Base-by-base conservation (phyloP, 1,284 basidiomycete species). In the Fomitopsis betulina region DNA sequence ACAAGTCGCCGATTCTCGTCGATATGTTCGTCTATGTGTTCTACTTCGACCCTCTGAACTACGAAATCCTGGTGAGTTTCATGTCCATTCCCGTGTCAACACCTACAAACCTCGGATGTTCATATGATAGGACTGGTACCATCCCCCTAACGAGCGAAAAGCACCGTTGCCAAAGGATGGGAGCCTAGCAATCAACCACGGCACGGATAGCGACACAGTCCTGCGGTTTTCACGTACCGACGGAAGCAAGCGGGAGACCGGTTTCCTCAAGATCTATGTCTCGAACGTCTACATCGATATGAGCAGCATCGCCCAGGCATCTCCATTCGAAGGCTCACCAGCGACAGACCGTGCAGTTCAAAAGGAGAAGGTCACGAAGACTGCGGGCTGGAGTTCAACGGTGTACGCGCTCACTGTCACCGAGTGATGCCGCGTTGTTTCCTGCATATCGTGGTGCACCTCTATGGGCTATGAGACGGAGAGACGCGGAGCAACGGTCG, bases 21-120 rank as follows among this genome's bases (percentile, higher is more conserved):
- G 50, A 53, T n/a, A 55, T 61, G 1, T 61, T 39, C 15, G 23
- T 32, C 19, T 52, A 47, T 21, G 43, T 59, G 37, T 59, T 56
- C 42, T 61, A 61, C 45, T 61, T 61, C 37, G 58, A 61, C 33
- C 58, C 60, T 2, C 37, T 21, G 13, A 37, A 53, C 23, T 58
- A 57, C 39, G 27, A 23, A 30, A 53, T 61, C 9, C 17, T 25
- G 9, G 55, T 56, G 27, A 52, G 59, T 35, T 5, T n/a, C 19
- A 6, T 9, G 8, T 17, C 13, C n/a, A 6, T 12, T 9, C 12
- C 19, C n/a, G n/a, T n/a, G n/a, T n/a, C n/a, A n/a, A n/a, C n/a
- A n/a, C n/a, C n/a, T n/a, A n/a, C n/a, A n/a, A n/a, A n/a, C n/a
- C n/a, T n/a, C n/a, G n/a, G n/a, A n/a, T n/a, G n/a, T n/a, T n/a